Evolutionary conservation across 768 basidiomycete genomes (phyloP), one percentile per base, ranked within the genome.

Genomic region (Leucocoprinus birnbaumii): DNA sequence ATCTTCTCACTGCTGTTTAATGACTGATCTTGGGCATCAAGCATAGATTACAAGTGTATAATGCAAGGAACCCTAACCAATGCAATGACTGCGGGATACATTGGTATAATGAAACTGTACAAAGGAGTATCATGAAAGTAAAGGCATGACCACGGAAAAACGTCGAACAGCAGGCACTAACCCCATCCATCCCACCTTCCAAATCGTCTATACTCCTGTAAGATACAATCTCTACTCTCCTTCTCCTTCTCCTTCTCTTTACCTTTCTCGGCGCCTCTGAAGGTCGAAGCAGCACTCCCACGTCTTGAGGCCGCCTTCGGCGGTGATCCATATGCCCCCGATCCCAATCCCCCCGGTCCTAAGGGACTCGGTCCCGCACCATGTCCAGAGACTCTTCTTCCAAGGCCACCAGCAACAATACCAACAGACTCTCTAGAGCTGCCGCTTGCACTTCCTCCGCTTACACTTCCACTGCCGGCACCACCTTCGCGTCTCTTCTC

Each of bases 131-230:
- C 31, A 31, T 11, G 31, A 31, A 31, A 31, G 11, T 5, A 5
- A 31, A 31, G 31, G 31, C 5, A 31, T 31, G 11, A 11, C 31
- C 11, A 11, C 31, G 31, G 11, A 31, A 11, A 31, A 11, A 31
- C 26, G 46, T 14, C n/a, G 52, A 57, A 10, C 13, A 46, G 10
- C 6, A 38, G 16, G 13, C 38, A n/a, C 16, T 38, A 85, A 27
- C 76, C 83, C 92, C 92, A 94, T 0, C 91, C 92, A 74, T 94
- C 92, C 90, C 91, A 93, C 53, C 89, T 76, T 21, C 92, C 93
- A 64, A 86, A 94, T 60, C 87, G 77, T 59, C 91, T 73, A 67
- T 85, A 94, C 66, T 94, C 92, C 61, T 84, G 76, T 48, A 94
- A 65, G 11, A 78, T 73, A 65, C 92, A 86, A 25, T 86, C 82